Conservation (phyloP, 768 basidiomycete genomes). For the Pulveroboletus frians region DNA sequence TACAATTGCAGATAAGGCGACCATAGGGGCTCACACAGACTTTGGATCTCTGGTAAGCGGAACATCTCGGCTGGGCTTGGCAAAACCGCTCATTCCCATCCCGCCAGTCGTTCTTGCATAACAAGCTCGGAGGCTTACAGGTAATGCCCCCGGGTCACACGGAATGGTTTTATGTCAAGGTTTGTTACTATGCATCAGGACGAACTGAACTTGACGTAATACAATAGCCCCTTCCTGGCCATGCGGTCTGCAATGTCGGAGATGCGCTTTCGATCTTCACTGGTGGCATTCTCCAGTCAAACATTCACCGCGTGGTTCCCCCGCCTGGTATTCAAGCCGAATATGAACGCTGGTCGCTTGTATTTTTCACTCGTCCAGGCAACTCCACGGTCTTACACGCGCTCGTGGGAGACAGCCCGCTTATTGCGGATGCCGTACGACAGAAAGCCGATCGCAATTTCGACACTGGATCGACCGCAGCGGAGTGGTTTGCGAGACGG, state of each 20-base stretch:
- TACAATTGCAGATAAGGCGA: conserved; percentile 30
- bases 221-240: conserved; percentile 45
- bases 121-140: conserved; percentile 65
- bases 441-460: conserved; percentile 35
- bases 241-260: conserved; percentile 58
- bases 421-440: conserved; percentile 43
- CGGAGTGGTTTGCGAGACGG: conserved; percentile 39
- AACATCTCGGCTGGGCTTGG: not conserved
- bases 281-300: conserved; percentile 59
- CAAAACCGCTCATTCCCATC: not conserved
- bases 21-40: conserved; percentile 65
- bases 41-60: conserved; percentile 61
- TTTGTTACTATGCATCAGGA: conserved; percentile 8
- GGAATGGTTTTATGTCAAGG: conserved; percentile 66
- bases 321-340: conserved; percentile 54
- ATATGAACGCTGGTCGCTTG: conserved; percentile 59
- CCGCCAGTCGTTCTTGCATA: conserved; percentile 59
- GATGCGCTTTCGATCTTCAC: conserved; percentile 60
- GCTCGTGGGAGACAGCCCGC: conserved; percentile 44
- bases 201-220: not conserved
- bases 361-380: conserved; percentile 62
- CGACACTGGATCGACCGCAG: conserved; percentile 34
- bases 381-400: conserved; percentile 48
- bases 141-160: conserved; percentile 58
- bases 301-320: conserved; percentile 59